Percentiles rank a stretch among this genome's conserved stretches.
Evolutionary conservation across 495 filamentous ascomycete species (phyloP).

Genomic region (Hypoxylon trugodes): DNA sequence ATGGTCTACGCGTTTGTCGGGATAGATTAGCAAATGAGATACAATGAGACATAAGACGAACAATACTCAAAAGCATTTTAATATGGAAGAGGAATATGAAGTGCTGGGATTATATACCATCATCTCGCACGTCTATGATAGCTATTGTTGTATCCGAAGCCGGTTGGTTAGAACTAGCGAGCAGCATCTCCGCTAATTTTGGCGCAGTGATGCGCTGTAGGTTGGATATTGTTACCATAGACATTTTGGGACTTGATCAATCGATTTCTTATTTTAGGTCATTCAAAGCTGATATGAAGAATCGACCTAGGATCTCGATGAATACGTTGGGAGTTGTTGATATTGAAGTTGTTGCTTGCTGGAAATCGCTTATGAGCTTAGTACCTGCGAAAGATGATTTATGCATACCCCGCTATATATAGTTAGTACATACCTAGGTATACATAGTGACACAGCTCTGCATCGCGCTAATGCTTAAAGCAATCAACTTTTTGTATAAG

Average conservation of each 20-base stretch:
- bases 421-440: not conserved
- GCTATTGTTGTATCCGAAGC: conserved; percentile 59
- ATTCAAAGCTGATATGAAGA: not conserved
- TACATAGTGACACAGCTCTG: not conserved
- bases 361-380: not conserved
- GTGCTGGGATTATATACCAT: conserved; percentile 58
- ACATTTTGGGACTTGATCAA: conserved; percentile 50
- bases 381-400: not conserved
- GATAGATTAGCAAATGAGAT: not conserved
- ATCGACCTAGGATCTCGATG: not conserved
- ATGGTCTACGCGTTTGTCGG: conserved; percentile 67
- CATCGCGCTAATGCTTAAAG: no score
- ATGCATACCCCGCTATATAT: conserved; percentile 3
- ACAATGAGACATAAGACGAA: not conserved
- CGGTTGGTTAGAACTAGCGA: conserved; percentile 36
- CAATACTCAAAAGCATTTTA: not conserved
- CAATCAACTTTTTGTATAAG: no score
- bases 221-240: conserved; percentile 63
- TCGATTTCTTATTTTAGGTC: not conserved
- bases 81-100: not conserved
- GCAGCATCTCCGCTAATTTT: conserved; percentile 65
- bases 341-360: not conserved
- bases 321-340: not conserved
- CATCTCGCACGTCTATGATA: conserved; percentile 89
- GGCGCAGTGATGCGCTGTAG: conserved; percentile 72